Conservation (phyloP, 768 basidiomycete species). For the Boletus patriciae region DNA sequence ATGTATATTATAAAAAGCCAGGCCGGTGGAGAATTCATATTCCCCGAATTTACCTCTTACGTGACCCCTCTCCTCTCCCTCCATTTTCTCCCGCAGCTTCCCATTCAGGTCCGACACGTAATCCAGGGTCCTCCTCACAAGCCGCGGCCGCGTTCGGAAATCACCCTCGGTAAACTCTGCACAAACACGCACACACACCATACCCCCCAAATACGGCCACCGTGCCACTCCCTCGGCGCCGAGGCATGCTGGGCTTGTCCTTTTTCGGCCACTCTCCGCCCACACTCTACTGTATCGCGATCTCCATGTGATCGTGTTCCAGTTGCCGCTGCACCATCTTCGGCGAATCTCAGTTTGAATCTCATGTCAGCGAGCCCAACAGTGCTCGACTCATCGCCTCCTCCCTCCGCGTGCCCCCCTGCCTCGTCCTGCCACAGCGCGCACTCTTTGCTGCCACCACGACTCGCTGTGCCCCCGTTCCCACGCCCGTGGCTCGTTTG, state of each 20-base stretch:
- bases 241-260: constrained; percentile 34
- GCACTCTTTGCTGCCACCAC: constrained; percentile 27
- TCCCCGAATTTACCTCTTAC: constrained; percentile 38
- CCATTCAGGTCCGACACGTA: constrained; percentile 31
- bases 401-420: constrained; percentile 14
- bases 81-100: constrained; percentile 36
- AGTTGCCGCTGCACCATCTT: constrained; percentile 38
- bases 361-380: constrained; percentile 28
- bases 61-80: constrained; percentile 31
- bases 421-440: constrained; percentile 24
- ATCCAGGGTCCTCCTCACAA: constrained; percentile 35
- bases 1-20: constrained; percentile 39
- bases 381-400: constrained; percentile 18
- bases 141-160: constrained; percentile 42
- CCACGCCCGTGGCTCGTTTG: constrained; percentile 24
- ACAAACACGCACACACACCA: constrained; percentile 25
- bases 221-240: constrained; percentile 43
- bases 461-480: not conserved
- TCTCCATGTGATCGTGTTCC: constrained; percentile 34
- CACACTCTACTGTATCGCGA: constrained; percentile 34
- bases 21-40: constrained; percentile 42
- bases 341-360: constrained; percentile 34
- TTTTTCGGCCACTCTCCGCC: constrained; percentile 33
- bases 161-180: constrained; percentile 38
- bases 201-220: constrained; percentile 20